Percentiles rank a stretch among this genome's conserved stretches.
Evolutionary conservation across 2,329 filamentous ascomycete genomes (phyloP).

Genomic region (Exophiala calicioides): DNA sequence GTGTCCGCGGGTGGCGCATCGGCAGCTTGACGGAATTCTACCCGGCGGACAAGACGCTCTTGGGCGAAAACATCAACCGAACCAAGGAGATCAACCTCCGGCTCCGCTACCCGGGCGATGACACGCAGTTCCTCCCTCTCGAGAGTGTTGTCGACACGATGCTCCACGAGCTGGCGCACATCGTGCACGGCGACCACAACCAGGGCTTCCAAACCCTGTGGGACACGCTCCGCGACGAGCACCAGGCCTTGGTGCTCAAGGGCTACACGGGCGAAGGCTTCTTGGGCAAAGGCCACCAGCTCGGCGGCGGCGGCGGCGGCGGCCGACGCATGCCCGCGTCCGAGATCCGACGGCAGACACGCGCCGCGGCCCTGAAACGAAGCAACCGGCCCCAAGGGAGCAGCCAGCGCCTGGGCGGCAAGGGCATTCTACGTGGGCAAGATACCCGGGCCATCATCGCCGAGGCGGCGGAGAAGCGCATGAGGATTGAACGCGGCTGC

Average conservation of each 20-base stretch:
- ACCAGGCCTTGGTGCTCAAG: conserved; percentile 71
- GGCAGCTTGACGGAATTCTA: conserved; percentile 81
- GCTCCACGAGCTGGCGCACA: conserved; percentile 92
- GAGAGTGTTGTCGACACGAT: conserved; percentile 86
- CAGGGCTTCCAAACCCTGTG: conserved; percentile 79
- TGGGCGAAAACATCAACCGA: conserved; percentile 78
- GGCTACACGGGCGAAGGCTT: conserved; percentile 93
- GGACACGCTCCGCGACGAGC: conserved; percentile 86
- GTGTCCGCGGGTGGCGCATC: conserved; percentile 79
- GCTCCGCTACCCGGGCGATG: conserved; percentile 73
- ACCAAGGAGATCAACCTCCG: conserved; percentile 81
- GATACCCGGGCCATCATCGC: conserved; percentile 73
- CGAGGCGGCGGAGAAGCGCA: conserved; percentile 69
- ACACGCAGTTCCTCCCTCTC: conserved; percentile 73
- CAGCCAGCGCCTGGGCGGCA: conserved; percentile 72
- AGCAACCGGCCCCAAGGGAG: conserved; percentile 58
- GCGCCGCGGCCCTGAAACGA: conserved; percentile 72
- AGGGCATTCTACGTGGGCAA: conserved; percentile 55
- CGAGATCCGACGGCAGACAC: conserved; percentile 73
- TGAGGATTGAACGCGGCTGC: conserved; percentile 70
- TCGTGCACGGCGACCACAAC: conserved; percentile 79
- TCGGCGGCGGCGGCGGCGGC: no score
- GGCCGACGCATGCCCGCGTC: conserved; percentile 61
- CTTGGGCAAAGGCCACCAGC: conserved; percentile 69
- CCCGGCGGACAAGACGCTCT: conserved; percentile 69